Evolutionary conservation across 2,329 filamentous ascomycete genomes (phyloP).

Genomic region (Pestalotiopsis sp.): DNA sequence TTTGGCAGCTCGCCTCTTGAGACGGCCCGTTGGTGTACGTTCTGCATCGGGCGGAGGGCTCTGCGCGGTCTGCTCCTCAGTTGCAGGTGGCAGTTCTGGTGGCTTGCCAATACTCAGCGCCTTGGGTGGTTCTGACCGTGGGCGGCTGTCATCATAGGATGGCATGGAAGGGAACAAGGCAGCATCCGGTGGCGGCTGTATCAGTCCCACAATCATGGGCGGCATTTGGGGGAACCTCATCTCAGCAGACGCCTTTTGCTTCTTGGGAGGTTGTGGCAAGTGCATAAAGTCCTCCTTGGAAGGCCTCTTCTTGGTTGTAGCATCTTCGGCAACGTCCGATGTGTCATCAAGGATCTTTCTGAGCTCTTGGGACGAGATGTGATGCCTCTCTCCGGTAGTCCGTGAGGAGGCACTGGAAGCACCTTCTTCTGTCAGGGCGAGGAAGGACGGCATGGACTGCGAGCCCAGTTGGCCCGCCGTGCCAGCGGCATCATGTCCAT

Average conservation of each 20-base stretch:
- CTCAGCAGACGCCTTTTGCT: conserved; percentile 59
- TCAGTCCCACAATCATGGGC: conserved; percentile 67
- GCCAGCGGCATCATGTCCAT: conserved; percentile 32
- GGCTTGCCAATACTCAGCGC: conserved; percentile 39
- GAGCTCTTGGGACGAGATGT: conserved; percentile 45
- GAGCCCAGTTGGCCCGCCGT: conserved; percentile 23
- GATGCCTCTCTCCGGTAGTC: conserved; percentile 27
- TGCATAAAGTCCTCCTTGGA: conserved; percentile 66
- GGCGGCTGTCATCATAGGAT: conserved; percentile 50
- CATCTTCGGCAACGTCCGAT: conserved; percentile 45
- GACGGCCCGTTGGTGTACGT: conserved; percentile 38
- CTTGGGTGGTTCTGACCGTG: conserved; percentile 42
- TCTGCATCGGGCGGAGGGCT: conserved; percentile 32
- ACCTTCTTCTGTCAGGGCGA: conserved; percentile 29
- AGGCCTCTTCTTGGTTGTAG: conserved; percentile 57
- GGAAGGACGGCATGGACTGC: conserved; percentile 30
- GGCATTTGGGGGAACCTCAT: conserved; percentile 56
- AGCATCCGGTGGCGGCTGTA: conserved; percentile 59
- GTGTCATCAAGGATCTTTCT: conserved; percentile 49
- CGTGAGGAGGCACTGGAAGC: conserved; percentile 20
- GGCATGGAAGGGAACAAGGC: conserved; percentile 66
- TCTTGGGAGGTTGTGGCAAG: conserved; percentile 66
- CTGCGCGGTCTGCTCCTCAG: conserved; percentile 27
- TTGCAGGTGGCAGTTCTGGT: conserved; percentile 26
- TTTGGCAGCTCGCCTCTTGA: conserved; percentile 57